Evolutionary conservation across 129 eudicot species (phyloP), one percentile per base, ranked within the genome.

Genomic region (Artemisia annua): DNA sequence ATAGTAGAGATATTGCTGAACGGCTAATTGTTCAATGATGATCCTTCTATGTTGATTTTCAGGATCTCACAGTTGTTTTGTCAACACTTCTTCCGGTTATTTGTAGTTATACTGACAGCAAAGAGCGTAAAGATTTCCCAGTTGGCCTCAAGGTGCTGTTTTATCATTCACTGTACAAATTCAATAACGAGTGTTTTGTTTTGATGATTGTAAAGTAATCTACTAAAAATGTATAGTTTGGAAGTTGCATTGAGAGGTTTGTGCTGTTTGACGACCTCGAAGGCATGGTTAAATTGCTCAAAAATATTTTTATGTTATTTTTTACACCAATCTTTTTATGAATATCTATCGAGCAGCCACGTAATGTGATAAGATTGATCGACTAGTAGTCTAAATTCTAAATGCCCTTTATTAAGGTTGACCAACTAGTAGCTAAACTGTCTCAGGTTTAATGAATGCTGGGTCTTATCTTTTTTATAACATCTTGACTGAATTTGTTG

Each of bases 41-140:
- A 76, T 63, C 48, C 17, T 68, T 81, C 12, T 72, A 15, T 71
- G 70, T 58, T 83, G 43, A 63, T 39, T 64, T 84, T 78, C 97
- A 94, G 99, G 99, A 90, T 70, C 96, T 90, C 51, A 86, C 89
- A 70, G 88, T 94, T 78, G 81, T 88, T 46, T 74, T 94, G 73
- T 94, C 96, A 16, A 83, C 99, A 54, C 93, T 94, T 80, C 99
- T 94, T 77, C 97, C 97, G 14, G 97, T 90, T 71, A 78, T 88
- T 69, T 86, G 84, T 73, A 79, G 83, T 58, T 76, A 75, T 78
- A 90, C 83, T 3, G 94, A 85, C 81, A 72, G 66, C 74, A 87
- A 89, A 73, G 88, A 88, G 28, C 82, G 76, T 63, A 79, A 92
- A 70, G 74, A 78, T 63, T 90, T 94, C 72, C 83, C 93, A 52